A percentile compares a stretch with the other conserved stretches of the same genome.
Evolutionary conservation across 208 protist species (phyloP).

Genomic region (Trypanosoma brucei): DNA sequence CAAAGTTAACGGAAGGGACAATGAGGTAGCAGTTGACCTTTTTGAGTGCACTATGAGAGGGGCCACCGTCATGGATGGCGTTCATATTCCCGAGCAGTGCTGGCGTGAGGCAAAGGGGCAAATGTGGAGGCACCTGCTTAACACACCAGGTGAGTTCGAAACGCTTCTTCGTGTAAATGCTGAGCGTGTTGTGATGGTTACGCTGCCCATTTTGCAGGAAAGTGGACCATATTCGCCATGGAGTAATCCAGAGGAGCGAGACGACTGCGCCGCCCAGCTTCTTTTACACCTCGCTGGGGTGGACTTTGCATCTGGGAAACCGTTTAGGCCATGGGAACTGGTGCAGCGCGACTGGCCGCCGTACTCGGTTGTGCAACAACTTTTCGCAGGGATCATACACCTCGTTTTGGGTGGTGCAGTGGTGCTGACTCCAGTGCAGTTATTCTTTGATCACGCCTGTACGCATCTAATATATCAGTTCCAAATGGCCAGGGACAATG

Average conservation of each 20-base stretch:
- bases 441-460: conserved; percentile 33
- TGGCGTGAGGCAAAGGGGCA: conserved; percentile 11
- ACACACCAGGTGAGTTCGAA: conserved; percentile 9
- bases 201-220: conserved; percentile 39
- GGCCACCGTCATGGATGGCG: conserved; percentile 9
- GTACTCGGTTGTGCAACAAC: conserved; percentile 37
- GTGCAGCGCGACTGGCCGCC: conserved; percentile 41
- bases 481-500: conserved; percentile 31
- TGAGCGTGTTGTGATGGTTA: conserved; percentile 24
- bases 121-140: conserved; percentile 36
- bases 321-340: conserved; percentile 27
- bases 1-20: neutral
- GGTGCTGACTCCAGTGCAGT: conserved; percentile 8
- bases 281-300: conserved; percentile 15
- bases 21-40: conserved; percentile 12
- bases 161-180: conserved; percentile 35
- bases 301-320: conserved; percentile 6
- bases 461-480: conserved; percentile 52
- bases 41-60: conserved; percentile 24
- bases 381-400: conserved; percentile 19
- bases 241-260: conserved; percentile 8
- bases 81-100: conserved; percentile 9
- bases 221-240: conserved; percentile 36
- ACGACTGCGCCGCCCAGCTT: conserved; percentile 4
- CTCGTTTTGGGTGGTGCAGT: conserved; percentile 21